Conservation (phyloP, 305 asterid genomes). For the Fraxinus baroniana region DNA sequence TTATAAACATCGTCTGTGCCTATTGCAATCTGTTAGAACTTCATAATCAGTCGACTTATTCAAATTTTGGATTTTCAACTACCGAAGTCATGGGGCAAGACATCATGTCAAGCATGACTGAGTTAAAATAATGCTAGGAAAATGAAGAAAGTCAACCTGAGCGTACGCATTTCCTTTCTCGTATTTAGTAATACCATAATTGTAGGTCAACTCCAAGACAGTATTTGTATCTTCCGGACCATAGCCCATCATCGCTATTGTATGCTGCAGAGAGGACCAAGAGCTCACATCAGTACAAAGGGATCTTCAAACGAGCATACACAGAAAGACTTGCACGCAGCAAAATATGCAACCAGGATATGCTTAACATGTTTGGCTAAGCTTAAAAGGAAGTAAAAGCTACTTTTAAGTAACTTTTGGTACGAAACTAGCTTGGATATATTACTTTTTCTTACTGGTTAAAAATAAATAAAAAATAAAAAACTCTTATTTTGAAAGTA, state of each 20-base stretch:
- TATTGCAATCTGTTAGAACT: constrained; percentile 69
- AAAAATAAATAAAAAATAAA: too few species aligned
- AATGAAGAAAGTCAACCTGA: constrained; percentile 51
- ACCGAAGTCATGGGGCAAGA: background rate
- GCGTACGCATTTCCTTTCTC: constrained; percentile 96
- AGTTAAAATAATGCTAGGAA: background rate
- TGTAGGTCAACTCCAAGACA: constrained; percentile 92
- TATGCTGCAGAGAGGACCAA: constrained; percentile 59
- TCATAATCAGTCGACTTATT: constrained; percentile 18
- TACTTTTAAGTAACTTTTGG: background rate
- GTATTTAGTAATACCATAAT: constrained; percentile 89
- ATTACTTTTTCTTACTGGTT: background rate
- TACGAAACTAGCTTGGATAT: background rate
- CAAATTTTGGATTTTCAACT: constrained; percentile 14
- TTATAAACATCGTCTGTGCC: constrained; percentile 93
- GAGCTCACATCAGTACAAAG: background rate
- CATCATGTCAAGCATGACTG: background rate
- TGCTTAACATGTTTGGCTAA: background rate
- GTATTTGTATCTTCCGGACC: constrained; percentile 90
- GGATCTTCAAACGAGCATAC: background rate
- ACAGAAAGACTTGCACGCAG: background rate
- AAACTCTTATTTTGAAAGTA: background rate
- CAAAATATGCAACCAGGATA: background rate
- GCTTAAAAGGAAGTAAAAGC: background rate
- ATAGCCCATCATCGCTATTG: constrained; percentile 95